Evolutionary conservation across 2,329 filamentous ascomycete species (phyloP).

Genomic region (Fusarium sp.): DNA sequence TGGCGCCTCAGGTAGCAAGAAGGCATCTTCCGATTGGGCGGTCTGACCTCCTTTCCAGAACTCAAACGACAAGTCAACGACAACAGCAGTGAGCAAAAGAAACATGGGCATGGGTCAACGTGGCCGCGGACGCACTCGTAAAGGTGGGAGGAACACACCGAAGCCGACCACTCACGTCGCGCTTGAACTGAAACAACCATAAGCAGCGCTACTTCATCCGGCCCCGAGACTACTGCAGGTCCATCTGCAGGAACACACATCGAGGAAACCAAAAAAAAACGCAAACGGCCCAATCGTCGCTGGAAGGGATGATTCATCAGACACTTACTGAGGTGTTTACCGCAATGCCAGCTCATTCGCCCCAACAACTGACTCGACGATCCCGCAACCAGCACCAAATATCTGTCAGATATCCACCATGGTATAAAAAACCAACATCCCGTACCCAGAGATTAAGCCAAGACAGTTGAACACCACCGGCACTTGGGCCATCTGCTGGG

Average conservation of each 20-base stretch:
- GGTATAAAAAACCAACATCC: constrained; percentile 23
- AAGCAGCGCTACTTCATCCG: constrained; percentile 30
- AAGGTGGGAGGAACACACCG: not conserved
- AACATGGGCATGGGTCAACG: constrained; percentile 42
- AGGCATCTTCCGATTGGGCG: constrained; percentile 35
- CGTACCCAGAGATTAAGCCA: constrained; percentile 34
- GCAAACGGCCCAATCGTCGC: constrained; percentile 32
- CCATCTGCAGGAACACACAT: constrained; percentile 40
- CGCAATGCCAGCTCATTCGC: constrained; percentile 10
- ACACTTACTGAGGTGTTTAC: constrained; percentile 4
- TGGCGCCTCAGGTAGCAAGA: constrained; percentile 16
- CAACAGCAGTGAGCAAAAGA: constrained; percentile 12
- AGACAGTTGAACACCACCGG: constrained; percentile 21
- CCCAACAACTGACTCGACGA: constrained; percentile 33
- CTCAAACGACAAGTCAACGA: constrained; percentile 22
- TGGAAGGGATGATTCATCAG: constrained; percentile 18
- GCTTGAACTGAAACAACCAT: constrained; percentile 40
- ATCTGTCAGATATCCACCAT: constrained; percentile 24
- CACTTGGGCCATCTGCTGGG: constrained; percentile 26
- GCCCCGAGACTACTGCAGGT: constrained; percentile 37
- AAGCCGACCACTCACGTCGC: constrained; percentile 18
- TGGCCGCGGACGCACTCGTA: constrained; percentile 33
- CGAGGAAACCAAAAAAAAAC: constrained; percentile 25
- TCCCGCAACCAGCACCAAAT: constrained; percentile 21
- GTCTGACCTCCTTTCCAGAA: constrained; percentile 1